These are phyloP conservation scores for Takashimella koratensis DNA, from an alignment of 1,284 basidiomycete species.

Conservation along the genomic window DNA sequence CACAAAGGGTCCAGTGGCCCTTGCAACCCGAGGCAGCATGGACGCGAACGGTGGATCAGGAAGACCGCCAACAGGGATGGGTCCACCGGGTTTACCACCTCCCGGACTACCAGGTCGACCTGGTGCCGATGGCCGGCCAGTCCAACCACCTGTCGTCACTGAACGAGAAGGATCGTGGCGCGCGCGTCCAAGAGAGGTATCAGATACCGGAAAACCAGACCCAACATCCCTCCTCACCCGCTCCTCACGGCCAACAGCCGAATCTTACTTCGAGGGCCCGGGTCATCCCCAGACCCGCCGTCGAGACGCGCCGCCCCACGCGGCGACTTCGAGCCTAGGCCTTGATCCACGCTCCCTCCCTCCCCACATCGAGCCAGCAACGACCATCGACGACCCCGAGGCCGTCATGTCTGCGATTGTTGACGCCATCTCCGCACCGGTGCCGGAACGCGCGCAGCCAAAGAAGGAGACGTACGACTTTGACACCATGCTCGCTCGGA, in stretches of 20 bases:
- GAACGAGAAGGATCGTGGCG: slow-evolving; percentile 21
- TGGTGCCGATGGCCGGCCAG: neutral
- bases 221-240: neutral
- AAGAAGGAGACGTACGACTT: slow-evolving; percentile 59
- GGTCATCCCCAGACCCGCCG: neutral
- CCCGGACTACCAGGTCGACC: neutral
- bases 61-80: neutral
- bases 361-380: slow-evolving; percentile 1
- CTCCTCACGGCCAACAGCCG: slow-evolving; percentile 15
- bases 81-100: neutral
- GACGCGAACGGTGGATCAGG: no score
- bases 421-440: neutral
- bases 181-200: neutral
- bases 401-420: neutral
- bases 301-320: neutral
- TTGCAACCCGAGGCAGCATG: no score
- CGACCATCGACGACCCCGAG: neutral
- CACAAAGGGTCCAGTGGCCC: no score
- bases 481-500: slow-evolving; percentile 80
- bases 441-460: neutral
- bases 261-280: slow-evolving; percentile 14
- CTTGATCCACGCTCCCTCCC: neutral
- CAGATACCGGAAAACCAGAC: neutral
- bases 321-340: neutral
- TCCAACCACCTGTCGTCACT: slow-evolving; percentile 1